These are phyloP conservation scores for Tolypocladium amazonense DNA, from an alignment of 2,329 filamentous ascomycete genomes.

Conservation along the genomic window DNA sequence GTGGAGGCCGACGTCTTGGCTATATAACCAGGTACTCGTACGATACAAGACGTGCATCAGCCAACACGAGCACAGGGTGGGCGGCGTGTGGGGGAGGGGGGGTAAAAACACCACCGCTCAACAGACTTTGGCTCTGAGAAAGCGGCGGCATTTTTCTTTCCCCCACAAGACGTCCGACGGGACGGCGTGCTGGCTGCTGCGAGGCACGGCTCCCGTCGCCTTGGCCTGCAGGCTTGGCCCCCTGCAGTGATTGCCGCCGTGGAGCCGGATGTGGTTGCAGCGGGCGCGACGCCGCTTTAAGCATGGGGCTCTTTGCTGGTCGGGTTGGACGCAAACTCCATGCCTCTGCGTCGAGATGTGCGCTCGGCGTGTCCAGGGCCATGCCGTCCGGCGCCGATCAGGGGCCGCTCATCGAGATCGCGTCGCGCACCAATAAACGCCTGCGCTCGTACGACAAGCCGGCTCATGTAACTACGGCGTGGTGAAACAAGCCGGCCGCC, in stretches of 20 bases:
- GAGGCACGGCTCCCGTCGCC: neutral
- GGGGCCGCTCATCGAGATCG: neutral
- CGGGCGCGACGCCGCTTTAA: neutral
- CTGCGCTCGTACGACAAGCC: no score
- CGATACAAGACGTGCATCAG: neutral
- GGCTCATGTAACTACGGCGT: no score
- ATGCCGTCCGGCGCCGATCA: neutral
- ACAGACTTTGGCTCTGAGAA: no score
- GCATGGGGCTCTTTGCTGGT: neutral
- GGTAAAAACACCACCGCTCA: no score
- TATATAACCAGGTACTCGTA: neutral
- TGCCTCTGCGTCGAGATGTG: neutral
- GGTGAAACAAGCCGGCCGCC: neutral
- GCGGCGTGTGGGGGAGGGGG: neutral
- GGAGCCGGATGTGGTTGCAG: neutral
- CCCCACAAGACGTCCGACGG: no score
- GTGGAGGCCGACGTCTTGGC: neutral
- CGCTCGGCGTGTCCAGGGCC: neutral
- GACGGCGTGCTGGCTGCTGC: neutral
- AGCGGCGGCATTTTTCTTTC: no score
- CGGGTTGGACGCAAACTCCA: neutral
- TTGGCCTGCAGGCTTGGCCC: neutral
- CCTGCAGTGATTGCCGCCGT: neutral
- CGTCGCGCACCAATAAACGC: neutral
- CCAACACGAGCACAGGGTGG: neutral